Evolutionary conservation across 2,329 filamentous ascomycete genomes (phyloP).

Genomic region (Colletotrichum sidae): DNA sequence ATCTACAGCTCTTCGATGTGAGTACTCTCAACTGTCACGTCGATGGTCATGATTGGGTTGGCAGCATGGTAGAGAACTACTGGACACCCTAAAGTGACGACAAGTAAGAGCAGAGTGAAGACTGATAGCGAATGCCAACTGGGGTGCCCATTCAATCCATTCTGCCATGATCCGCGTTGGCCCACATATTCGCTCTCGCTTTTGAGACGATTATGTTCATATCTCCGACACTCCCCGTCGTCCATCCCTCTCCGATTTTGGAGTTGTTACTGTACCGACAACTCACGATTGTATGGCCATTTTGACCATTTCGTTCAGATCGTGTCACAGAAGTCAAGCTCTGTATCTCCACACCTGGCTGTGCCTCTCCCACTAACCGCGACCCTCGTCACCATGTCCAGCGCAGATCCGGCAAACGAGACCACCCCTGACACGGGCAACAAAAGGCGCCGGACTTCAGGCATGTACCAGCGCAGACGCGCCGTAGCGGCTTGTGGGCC

Average conservation of each 20-base stretch:
- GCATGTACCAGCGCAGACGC: slow-evolving; percentile 43
- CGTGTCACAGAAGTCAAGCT: background rate
- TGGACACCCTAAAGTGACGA: background rate
- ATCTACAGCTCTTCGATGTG: too few species aligned
- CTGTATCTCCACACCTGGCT: background rate
- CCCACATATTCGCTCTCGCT: slow-evolving; percentile 11
- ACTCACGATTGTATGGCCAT: too few species aligned
- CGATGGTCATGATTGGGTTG: too few species aligned
- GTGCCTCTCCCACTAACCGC: too few species aligned
- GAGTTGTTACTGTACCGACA: too few species aligned
- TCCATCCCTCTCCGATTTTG: background rate
- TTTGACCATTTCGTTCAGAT: background rate
- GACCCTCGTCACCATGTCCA: slow-evolving; percentile 6
- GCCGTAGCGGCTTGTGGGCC: slow-evolving; percentile 50
- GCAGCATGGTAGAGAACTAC: too few species aligned
- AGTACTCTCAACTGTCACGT: too few species aligned
- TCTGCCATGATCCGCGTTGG: background rate
- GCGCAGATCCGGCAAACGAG: slow-evolving; percentile 7
- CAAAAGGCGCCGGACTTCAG: slow-evolving; percentile 30
- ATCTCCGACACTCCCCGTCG: slow-evolving; percentile 25
- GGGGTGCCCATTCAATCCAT: background rate
- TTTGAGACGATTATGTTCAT: slow-evolving; percentile 8
- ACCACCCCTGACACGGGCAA: slow-evolving; percentile 17
- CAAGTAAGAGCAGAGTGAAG: slow-evolving; percentile 10
- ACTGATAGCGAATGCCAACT: slow-evolving; percentile 1